These are phyloP conservation scores for Auxenochlorella pyrenoidosa DNA, from an alignment of 139 green algal genomes.

Conservation along the genomic window DNA sequence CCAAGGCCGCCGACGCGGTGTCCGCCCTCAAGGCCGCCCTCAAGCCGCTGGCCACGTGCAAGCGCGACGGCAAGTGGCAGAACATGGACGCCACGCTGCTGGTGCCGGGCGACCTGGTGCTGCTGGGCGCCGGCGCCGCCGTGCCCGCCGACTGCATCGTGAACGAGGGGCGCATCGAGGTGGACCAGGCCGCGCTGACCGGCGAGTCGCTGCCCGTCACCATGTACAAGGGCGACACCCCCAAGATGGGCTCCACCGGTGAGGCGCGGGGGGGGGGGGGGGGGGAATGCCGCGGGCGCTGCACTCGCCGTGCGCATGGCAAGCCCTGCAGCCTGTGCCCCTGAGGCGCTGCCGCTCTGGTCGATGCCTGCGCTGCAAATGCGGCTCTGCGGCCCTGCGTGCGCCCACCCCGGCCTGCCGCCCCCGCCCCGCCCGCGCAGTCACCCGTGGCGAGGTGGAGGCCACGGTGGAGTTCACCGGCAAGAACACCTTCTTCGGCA, in stretches of 20 bases:
- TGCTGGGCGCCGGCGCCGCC: slow-evolving; percentile 72
- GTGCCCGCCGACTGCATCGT: slow-evolving; percentile 82
- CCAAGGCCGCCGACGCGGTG: slow-evolving; percentile 84
- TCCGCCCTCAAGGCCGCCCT: slow-evolving; percentile 85
- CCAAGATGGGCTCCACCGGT: slow-evolving; percentile 87
- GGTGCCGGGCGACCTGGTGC: slow-evolving; percentile 83
- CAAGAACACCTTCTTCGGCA: slow-evolving; percentile 87
- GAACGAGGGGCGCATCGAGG: slow-evolving; percentile 71
- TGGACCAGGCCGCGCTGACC: slow-evolving; percentile 88
- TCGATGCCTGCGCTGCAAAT: background rate
- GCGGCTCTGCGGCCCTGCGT: background rate
- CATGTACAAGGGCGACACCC: slow-evolving; percentile 71
- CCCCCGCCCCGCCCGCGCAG: slow-evolving; percentile 1
- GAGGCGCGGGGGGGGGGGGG: background rate
- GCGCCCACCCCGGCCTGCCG: background rate
- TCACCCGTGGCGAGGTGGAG: slow-evolving; percentile 77
- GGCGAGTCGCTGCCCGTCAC: slow-evolving; percentile 90
- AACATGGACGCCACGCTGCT: slow-evolving; percentile 74
- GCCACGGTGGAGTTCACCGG: slow-evolving; percentile 79
- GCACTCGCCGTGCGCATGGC: no score
- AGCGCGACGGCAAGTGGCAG: slow-evolving; percentile 78
- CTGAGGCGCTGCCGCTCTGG: no score
- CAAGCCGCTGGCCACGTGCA: slow-evolving; percentile 82
- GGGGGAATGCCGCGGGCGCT: background rate
- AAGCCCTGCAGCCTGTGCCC: no score